Base-by-base conservation (phyloP, 306 rosid species). In the Corylus avellana region DNA sequence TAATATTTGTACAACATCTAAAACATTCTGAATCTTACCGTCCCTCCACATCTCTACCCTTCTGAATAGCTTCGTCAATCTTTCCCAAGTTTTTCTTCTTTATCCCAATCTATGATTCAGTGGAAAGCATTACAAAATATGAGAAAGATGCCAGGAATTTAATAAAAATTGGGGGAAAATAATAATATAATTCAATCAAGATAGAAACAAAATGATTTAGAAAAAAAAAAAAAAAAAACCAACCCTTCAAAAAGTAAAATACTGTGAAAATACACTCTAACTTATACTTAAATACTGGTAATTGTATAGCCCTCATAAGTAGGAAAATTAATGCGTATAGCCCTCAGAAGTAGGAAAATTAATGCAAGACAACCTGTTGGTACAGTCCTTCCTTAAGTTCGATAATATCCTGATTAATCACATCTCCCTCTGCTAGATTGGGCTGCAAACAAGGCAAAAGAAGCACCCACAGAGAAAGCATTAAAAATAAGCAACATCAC, bases 381-480 rank as follows among this genome's bases (percentile, higher is more conserved):
- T 75, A 80, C 49, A 92, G 78, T 48, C 84, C 86, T 85, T 89
- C 85, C 81, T 89, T 84, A 22, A 89, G 92, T 86, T 84, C 92
- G 84, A 84, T 67, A 80, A 92, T 92, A 79, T 90, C 92, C 76
- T 89, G 90, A 77, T 80, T 86, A 77, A 92, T 84, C 35, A 79
- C 86, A 73, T 94, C 97, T 85, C 91, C 94, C 76, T 91, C 91
- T 4, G 90, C 80, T 79, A 94, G 88, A 87, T 89, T 92, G 73
- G 98, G 96, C 98, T 94, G 83, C 85, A 83, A 76, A 69, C 72
- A 50, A 81, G 79, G 75, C 69, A 80, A 86, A 77, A 74, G 76
- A 86, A 78, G 78, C 72, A 64, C 20, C 27, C 72, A 42, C 50
- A 39, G 2, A 42, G 22, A 39, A 67, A 39, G 71, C n/a, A 66